phyloP scores from a whole-genome alignment of 345 rosid genomes.

The Moringa oleifera region DNA sequence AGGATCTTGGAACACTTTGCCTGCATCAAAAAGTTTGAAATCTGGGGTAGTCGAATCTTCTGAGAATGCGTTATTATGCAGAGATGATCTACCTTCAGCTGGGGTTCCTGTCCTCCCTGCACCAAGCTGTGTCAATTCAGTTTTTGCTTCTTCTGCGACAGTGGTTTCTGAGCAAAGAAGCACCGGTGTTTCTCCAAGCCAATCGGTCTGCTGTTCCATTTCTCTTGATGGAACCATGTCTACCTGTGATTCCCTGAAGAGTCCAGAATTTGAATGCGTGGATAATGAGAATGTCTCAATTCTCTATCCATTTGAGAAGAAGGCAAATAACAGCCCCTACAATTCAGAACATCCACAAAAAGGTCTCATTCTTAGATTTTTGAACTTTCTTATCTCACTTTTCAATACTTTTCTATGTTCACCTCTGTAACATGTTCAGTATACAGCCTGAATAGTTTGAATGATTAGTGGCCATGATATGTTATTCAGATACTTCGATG shows the following conservation, averaged over 20 bases:
- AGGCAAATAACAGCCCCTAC: slow-evolving; percentile 62
- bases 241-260: slow-evolving; percentile 71
- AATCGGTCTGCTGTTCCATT: slow-evolving; percentile 49
- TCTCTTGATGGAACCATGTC: slow-evolving; percentile 83
- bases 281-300: slow-evolving; percentile 42
- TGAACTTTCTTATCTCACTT: background rate
- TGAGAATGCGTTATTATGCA: background rate
- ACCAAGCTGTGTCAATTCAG: too few relatives aligned
- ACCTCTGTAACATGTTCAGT: too few relatives aligned
- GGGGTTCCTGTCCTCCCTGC: background rate
- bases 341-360: slow-evolving; percentile 47
- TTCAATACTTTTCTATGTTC: too few relatives aligned
- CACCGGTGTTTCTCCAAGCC: slow-evolving; percentile 47
- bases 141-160: too few relatives aligned
- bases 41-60: slow-evolving; percentile 16
- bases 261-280: slow-evolving; percentile 79
- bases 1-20: slow-evolving; percentile 19
- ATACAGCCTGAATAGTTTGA: too few relatives aligned
- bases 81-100: slow-evolving; percentile 7
- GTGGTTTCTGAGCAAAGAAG: too few relatives aligned
- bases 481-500: slow-evolving; percentile 28
- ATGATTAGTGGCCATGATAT: slow-evolving; percentile 1
- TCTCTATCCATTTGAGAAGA: slow-evolving; percentile 60
- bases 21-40: slow-evolving; percentile 27
- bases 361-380: slow-evolving; percentile 1